These are phyloP conservation scores for Fraxinus greggii DNA, from an alignment of 305 asterid genomes.

Conservation along the genomic window DNA sequence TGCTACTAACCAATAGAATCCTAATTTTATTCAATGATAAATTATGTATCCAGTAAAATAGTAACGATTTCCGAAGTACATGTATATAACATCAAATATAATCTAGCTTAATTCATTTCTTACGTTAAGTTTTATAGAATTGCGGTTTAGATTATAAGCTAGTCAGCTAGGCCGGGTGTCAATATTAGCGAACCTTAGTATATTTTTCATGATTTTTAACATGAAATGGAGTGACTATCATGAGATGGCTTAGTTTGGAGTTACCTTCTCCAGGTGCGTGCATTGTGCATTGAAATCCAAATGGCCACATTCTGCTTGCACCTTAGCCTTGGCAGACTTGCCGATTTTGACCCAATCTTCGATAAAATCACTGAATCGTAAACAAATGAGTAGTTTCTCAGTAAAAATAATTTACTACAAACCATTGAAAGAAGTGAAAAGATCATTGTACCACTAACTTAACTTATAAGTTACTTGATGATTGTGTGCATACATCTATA, in stretches of 20 bases:
- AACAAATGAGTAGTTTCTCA: not conserved
- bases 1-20: not conserved
- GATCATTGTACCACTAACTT: not conserved
- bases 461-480: not conserved
- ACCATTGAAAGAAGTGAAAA: too few species aligned
- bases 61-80: not conserved
- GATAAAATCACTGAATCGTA: conserved; percentile 58
- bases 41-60: not conserved
- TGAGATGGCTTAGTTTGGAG: not conserved
- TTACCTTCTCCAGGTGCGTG: conserved; percentile 69
- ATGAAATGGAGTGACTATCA: not conserved
- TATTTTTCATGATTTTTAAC: not conserved
- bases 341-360: conserved; percentile 89
- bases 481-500: not conserved
- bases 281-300: conserved; percentile 57
- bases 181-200: not conserved
- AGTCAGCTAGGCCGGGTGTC: not conserved
- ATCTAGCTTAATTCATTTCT: not conserved
- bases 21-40: not conserved
- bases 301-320: conserved; percentile 38
- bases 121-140: not conserved
- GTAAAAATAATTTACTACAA: not conserved
- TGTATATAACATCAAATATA: not conserved
- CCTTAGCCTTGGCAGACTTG: conserved; percentile 63
- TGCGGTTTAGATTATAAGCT: not conserved